These are phyloP conservation scores for Colletotrichum sp. DNA, from an alignment of 2,329 filamentous ascomycete species.

Conservation along the genomic window DNA sequence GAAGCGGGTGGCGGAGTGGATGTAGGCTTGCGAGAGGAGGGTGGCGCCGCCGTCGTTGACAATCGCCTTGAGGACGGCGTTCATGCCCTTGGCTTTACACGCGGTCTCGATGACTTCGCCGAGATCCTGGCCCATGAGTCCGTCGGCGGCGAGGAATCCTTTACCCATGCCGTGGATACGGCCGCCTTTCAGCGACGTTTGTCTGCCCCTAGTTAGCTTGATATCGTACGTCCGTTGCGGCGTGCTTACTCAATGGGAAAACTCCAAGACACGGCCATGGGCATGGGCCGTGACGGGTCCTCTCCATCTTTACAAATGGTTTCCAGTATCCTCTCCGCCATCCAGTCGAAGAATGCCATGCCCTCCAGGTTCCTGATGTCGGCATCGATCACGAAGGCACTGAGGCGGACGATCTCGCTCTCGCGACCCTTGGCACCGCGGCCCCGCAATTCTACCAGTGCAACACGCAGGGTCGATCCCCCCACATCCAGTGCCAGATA, in stretches of 20 bases:
- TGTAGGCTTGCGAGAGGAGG: constrained; percentile 67
- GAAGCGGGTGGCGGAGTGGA: constrained; percentile 62
- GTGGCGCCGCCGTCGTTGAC: constrained; percentile 73
- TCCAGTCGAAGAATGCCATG: constrained; percentile 70
- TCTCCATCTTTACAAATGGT: constrained; percentile 50
- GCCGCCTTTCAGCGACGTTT: constrained; percentile 66
- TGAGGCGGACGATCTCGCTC: constrained; percentile 58
- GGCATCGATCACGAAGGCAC: constrained; percentile 60
- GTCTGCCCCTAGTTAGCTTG: constrained; percentile 44
- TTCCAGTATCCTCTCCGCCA: constrained; percentile 63
- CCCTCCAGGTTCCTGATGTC: constrained; percentile 62
- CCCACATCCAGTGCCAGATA: constrained; percentile 72
- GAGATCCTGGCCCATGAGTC: constrained; percentile 63
- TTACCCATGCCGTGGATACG: constrained; percentile 69
- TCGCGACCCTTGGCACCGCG: constrained; percentile 38
- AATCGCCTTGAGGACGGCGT: constrained; percentile 63
- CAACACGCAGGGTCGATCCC: constrained; percentile 69
- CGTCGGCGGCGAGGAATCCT: constrained; percentile 63
- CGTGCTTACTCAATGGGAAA: constrained; percentile 70
- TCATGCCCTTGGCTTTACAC: constrained; percentile 54
- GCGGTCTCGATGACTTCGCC: constrained; percentile 61
- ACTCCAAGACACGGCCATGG: constrained; percentile 69
- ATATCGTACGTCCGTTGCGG: background rate
- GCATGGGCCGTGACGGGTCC: constrained; percentile 48
- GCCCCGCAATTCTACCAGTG: constrained; percentile 63